Percentiles rank a stretch among this genome's conserved stretches.
phyloP scores from a whole-genome alignment of 1,284 basidiomycete species.

The Puccinia polysora region DNA sequence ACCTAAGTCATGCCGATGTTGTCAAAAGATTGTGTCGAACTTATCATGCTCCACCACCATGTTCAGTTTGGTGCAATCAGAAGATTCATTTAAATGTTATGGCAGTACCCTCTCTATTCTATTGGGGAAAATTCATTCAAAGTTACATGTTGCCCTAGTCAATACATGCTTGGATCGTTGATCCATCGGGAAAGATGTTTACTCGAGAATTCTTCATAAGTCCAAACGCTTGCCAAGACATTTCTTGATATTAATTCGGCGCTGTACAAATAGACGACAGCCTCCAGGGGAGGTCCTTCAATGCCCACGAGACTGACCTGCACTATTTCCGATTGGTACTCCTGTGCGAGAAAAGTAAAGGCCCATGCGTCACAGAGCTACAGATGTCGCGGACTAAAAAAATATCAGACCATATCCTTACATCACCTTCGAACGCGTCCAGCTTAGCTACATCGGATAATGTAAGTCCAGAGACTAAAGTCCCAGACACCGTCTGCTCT shows the following conservation, averaged over 20 bases:
- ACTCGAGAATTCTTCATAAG: conserved; percentile 16
- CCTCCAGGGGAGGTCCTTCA: background rate
- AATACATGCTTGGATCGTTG: background rate
- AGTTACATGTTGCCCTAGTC: too few species aligned
- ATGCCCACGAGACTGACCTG: background rate
- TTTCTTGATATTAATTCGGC: conserved; percentile 9
- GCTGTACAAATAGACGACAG: conserved; percentile 17
- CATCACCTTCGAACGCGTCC: background rate
- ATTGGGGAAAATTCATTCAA: too few species aligned
- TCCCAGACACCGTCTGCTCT: conserved; percentile 19
- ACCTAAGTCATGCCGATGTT: too few species aligned
- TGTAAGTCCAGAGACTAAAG: background rate
- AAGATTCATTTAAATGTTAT: background rate
- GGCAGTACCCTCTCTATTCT: background rate
- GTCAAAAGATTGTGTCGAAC: too few species aligned
- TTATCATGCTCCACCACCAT: too few species aligned
- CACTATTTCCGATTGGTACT: conserved; percentile 4
- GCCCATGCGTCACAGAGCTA: too few species aligned
- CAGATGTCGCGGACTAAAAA: too few species aligned
- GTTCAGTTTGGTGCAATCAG: too few species aligned
- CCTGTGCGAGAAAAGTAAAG: too few species aligned
- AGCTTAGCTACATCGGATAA: background rate
- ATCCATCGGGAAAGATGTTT: conserved; percentile 18
- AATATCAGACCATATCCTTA: too few species aligned
- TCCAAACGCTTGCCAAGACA: conserved; percentile 9